These are phyloP conservation scores for Poronia punctata DNA, from an alignment of 495 filamentous ascomycete species.

Conservation along the genomic window DNA sequence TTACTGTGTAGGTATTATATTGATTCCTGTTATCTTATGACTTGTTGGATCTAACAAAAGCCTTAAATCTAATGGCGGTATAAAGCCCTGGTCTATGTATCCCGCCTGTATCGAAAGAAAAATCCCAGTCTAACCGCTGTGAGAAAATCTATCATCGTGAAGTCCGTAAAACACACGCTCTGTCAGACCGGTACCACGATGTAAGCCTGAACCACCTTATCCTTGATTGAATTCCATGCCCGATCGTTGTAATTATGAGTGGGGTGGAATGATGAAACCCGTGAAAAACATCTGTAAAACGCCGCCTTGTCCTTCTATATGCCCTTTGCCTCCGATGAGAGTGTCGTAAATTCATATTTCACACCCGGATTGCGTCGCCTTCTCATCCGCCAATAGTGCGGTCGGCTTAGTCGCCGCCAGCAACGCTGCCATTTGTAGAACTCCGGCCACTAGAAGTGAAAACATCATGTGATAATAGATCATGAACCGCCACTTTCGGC, in stretches of 20 bases:
- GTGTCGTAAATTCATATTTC: slow-evolving; percentile 24
- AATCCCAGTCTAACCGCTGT: slow-evolving; percentile 28
- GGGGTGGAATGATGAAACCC: slow-evolving; percentile 5
- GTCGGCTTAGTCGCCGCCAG: slow-evolving; percentile 37
- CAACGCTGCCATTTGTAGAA: slow-evolving; percentile 41
- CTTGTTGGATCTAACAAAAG: slow-evolving; percentile 13
- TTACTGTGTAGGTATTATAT: too few relatives aligned
- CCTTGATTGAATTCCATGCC: slow-evolving; percentile 6
- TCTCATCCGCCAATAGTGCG: slow-evolving; percentile 17
- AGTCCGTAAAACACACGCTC: slow-evolving; percentile 15
- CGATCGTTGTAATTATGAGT: slow-evolving; percentile 19
- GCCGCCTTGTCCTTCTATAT: slow-evolving; percentile 26
- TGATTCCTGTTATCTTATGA: too few relatives aligned
- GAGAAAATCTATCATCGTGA: slow-evolving; percentile 27
- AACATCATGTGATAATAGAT: slow-evolving; percentile 61
- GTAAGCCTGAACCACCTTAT: slow-evolving; percentile 10
- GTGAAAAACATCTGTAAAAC: slow-evolving; percentile 13
- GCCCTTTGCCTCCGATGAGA: slow-evolving; percentile 25
- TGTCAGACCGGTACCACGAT: slow-evolving; percentile 11
- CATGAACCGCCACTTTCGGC: slow-evolving; percentile 83
- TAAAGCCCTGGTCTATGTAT: slow-evolving; percentile 7
- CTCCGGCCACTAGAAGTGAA: slow-evolving; percentile 47
- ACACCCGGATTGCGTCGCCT: slow-evolving; percentile 4
- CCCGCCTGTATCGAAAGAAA: slow-evolving; percentile 19
- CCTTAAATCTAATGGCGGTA: slow-evolving; percentile 11